phyloP scores from a whole-genome alignment of 2,329 filamentous ascomycete species.

The Alternaria postmessia region DNA sequence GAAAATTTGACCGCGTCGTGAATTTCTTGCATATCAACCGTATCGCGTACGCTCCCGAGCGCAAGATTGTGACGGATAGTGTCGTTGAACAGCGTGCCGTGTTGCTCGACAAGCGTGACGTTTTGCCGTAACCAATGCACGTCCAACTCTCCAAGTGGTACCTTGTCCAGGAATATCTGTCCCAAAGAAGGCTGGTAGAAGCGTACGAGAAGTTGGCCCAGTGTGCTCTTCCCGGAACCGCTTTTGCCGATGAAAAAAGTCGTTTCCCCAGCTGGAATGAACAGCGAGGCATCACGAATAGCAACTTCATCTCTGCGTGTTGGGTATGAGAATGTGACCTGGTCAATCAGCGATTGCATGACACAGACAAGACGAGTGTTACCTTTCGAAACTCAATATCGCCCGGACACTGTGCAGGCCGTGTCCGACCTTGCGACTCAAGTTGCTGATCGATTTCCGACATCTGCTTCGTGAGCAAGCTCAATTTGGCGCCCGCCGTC shows the following conservation, averaged over 20 bases:
- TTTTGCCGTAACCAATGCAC: slow-evolving; percentile 78
- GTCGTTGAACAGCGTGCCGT: slow-evolving; percentile 81
- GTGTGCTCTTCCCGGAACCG: slow-evolving; percentile 90
- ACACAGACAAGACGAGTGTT: slow-evolving; percentile 37
- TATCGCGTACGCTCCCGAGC: slow-evolving; percentile 67
- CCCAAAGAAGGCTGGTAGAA: slow-evolving; percentile 76
- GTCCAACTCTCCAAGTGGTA: slow-evolving; percentile 68
- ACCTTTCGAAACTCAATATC: slow-evolving; percentile 75
- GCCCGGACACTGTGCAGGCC: slow-evolving; percentile 62
- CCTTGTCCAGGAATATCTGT: slow-evolving; percentile 72
- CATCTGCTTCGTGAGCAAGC: slow-evolving; percentile 52
- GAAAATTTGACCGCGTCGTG: slow-evolving; percentile 70
- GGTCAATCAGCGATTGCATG: slow-evolving; percentile 15
- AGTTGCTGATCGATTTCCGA: slow-evolving; percentile 31
- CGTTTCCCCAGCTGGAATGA: slow-evolving; percentile 74
- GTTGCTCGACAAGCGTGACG: slow-evolving; percentile 82
- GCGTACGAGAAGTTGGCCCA: slow-evolving; percentile 79
- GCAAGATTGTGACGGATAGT: slow-evolving; percentile 80
- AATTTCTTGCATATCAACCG: slow-evolving; percentile 64
- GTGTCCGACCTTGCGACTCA: slow-evolving; percentile 23
- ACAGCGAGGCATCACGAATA: slow-evolving; percentile 69
- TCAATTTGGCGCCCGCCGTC: slow-evolving; percentile 72
- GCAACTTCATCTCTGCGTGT: slow-evolving; percentile 68
- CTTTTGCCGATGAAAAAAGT: slow-evolving; percentile 86
- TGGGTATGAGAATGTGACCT: slow-evolving; percentile 87